A percentile compares a stretch with the other conserved stretches of the same genome.
phyloP scores from a whole-genome alignment of 208 protist genomes.

The Trypanosoma vivax region DNA sequence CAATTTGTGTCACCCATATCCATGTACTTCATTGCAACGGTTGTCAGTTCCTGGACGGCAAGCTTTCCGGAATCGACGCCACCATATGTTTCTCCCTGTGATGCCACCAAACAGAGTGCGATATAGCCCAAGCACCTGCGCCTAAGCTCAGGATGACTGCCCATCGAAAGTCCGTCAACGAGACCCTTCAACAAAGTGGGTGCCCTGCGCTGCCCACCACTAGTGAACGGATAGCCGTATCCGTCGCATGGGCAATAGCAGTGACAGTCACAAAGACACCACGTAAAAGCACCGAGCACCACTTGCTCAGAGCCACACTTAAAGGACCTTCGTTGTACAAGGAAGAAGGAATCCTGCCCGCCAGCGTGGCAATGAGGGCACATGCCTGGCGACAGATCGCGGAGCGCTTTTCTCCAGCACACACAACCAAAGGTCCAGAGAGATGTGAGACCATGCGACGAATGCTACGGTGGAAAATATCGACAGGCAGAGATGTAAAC shows the following conservation, averaged over 20 bases:
- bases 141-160: slow-evolving; percentile 73
- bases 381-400: slow-evolving; percentile 71
- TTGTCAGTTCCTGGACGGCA: not conserved
- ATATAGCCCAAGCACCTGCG: slow-evolving; percentile 78
- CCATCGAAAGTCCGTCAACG: slow-evolving; percentile 32
- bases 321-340: slow-evolving; percentile 10
- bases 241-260: slow-evolving; percentile 65
- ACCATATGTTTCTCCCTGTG: slow-evolving; percentile 6
- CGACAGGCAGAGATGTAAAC: slow-evolving; percentile 26
- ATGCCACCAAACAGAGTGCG: slow-evolving; percentile 46
- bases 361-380: slow-evolving; percentile 32
- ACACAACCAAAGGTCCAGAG: slow-evolving; percentile 27
- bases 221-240: slow-evolving; percentile 51
- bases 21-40: slow-evolving; percentile 36
- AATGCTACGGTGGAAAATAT: slow-evolving; percentile 25
- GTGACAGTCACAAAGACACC: slow-evolving; percentile 78
- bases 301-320: slow-evolving; percentile 24
- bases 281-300: slow-evolving; percentile 44
- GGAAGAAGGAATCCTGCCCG: slow-evolving; percentile 29
- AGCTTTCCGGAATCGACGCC: not conserved
- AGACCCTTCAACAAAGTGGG: slow-evolving; percentile 30
- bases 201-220: slow-evolving; percentile 52
- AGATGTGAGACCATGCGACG: slow-evolving; percentile 18
- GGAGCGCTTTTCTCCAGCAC: slow-evolving; percentile 64
- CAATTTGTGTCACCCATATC: slow-evolving; percentile 58